Evolutionary conservation across 2,329 filamentous ascomycete genomes (phyloP).

Genomic region (Cercospora canescens): DNA sequence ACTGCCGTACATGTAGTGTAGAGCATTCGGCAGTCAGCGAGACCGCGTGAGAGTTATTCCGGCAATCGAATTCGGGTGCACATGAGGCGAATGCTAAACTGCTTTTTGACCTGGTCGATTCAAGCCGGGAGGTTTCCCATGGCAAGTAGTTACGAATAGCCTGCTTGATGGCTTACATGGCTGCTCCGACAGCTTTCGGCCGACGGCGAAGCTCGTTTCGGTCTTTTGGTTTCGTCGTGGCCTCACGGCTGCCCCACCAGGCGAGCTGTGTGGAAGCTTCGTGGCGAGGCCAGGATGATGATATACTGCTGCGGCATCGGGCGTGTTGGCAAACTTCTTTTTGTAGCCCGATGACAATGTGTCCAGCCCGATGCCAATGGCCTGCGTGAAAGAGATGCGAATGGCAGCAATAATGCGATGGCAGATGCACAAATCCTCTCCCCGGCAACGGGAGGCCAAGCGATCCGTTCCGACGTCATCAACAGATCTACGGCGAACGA

Average conservation of each 20-base stretch:
- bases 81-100: conserved; percentile 13
- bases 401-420: background rate
- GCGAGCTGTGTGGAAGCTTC: background rate
- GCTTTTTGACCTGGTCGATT: conserved; percentile 8
- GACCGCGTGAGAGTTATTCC: conserved; percentile 11
- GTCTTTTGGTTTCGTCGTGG: background rate
- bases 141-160: conserved; percentile 19
- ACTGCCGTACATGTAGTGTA: background rate
- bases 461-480: too few species aligned
- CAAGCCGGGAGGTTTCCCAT: background rate
- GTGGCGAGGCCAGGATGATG: background rate
- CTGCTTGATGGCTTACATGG: conserved; percentile 1
- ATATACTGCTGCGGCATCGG: background rate
- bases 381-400: background rate
- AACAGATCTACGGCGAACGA: background rate
- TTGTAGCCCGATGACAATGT: background rate
- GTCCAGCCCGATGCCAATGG: background rate
- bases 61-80: conserved; percentile 16
- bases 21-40: conserved; percentile 6
- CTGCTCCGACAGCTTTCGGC: background rate
- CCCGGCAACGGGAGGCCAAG: too few species aligned
- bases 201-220: background rate
- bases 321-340: background rate
- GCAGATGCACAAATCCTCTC: too few species aligned
- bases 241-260: background rate